Evolutionary conservation across 345 rosid species (phyloP).

Genomic region (Clausena lansium): DNA sequence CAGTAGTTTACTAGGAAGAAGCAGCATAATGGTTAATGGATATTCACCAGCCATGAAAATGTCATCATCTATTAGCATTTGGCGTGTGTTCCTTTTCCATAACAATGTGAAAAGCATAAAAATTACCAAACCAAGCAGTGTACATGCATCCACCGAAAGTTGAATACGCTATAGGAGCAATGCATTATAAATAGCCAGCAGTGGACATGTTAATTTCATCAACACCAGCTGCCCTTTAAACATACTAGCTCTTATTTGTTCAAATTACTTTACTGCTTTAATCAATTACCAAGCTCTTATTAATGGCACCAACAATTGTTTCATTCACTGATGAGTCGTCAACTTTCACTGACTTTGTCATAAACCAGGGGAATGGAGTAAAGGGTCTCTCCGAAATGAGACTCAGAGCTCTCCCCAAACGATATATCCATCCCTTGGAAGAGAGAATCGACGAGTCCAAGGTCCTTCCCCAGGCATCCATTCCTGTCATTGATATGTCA

Average conservation of each 20-base stretch:
- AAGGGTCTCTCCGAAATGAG: slow-evolving; percentile 51
- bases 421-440: slow-evolving; percentile 41
- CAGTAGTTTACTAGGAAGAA: too few species aligned
- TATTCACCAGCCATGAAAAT: too few species aligned
- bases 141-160: too few species aligned
- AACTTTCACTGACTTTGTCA: slow-evolving; percentile 37
- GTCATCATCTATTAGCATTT: too few species aligned
- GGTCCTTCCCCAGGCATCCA: slow-evolving; percentile 30
- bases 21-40: too few species aligned
- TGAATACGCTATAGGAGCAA: too few species aligned
- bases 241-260: too few species aligned
- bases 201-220: not conserved
- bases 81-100: too few species aligned
- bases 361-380: slow-evolving; percentile 42
- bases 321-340: slow-evolving; percentile 21
- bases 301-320: slow-evolving; percentile 35
- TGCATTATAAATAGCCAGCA: not conserved
- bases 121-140: not conserved
- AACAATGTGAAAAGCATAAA: too few species aligned
- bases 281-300: too few species aligned
- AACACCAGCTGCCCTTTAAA: not conserved
- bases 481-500: slow-evolving; percentile 47
- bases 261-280: too few species aligned
- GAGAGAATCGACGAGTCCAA: slow-evolving; percentile 31
- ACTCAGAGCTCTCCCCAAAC: slow-evolving; percentile 39